These are phyloP conservation scores for Penicillium coffeae DNA, from an alignment of 495 filamentous ascomycete species.

Conservation along the genomic window DNA sequence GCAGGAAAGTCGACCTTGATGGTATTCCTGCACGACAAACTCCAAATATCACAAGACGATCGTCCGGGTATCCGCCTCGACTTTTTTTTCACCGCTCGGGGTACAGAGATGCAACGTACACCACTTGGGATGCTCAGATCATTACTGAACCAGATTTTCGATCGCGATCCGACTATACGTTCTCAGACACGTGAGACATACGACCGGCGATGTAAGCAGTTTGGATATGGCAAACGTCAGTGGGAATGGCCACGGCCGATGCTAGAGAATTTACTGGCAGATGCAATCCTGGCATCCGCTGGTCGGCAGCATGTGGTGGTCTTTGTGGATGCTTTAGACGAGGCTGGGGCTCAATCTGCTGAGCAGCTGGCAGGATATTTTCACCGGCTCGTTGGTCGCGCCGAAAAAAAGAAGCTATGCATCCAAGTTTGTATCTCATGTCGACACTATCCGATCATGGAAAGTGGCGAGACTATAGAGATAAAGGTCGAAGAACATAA, in stretches of 20 bases:
- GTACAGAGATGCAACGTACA: no score
- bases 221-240: conserved; percentile 8
- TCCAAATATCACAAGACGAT: no score
- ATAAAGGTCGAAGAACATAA: no score
- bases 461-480: no score
- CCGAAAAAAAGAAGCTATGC: not conserved
- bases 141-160: conserved; percentile 12
- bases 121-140: no score
- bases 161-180: conserved; percentile 1
- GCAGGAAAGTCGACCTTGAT: no score
- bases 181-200: conserved; percentile 5
- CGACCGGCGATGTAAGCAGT: conserved; percentile 9
- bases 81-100: no score
- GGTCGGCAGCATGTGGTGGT: conserved; percentile 1
- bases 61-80: no score
- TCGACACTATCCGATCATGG: conserved; percentile 21
- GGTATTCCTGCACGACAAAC: no score
- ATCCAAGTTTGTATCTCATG: conserved; percentile 15
- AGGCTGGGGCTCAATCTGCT: conserved; percentile 13
- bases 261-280: conserved; percentile 8
- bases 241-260: no score
- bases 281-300: conserved; percentile 6
- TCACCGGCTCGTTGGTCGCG: conserved; percentile 8
- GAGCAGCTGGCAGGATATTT: conserved; percentile 7
- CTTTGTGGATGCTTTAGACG: conserved; percentile 23